A percentile compares a stretch with the other conserved stretches of the same genome.
Conservation (phyloP, 441 rosid genomes). For the Adansonia gregorii region DNA sequence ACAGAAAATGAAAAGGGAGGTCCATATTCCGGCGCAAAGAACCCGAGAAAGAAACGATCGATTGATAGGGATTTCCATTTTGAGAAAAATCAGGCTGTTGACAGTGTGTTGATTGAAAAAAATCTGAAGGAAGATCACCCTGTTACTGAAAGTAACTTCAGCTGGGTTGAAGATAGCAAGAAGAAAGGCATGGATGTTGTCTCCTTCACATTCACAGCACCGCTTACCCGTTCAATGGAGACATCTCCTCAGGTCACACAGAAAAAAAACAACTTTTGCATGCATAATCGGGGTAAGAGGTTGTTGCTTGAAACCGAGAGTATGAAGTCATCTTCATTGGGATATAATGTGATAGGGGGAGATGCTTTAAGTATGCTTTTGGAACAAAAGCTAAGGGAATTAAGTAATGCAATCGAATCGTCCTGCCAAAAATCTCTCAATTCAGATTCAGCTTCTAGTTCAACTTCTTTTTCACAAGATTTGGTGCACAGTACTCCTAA, state of each 20-base stretch:
- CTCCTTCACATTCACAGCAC: conserved; percentile 93
- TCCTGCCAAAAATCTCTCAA: conserved; percentile 50
- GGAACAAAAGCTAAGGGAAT: conserved; percentile 84
- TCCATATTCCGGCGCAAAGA: conserved; percentile 39
- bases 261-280: conserved; percentile 32
- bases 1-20: conserved; percentile 47
- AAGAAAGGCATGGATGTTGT: conserved; percentile 86
- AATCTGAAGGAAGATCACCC: conserved; percentile 43
- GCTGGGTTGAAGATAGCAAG: conserved; percentile 69
- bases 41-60: conserved; percentile 69
- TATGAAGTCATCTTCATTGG: conserved; percentile 57
- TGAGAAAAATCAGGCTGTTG: conserved; percentile 47
- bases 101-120: conserved; percentile 37
- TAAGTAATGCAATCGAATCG: conserved; percentile 62
- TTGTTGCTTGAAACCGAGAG: conserved; percentile 49
- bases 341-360: conserved; percentile 66
- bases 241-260: conserved; percentile 42
- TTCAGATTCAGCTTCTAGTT: conserved; percentile 46
- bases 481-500: conserved; percentile 25
- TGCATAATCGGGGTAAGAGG: conserved; percentile 48
- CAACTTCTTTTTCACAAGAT: conserved; percentile 40
- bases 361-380: conserved; percentile 82
- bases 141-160: conserved; percentile 42
- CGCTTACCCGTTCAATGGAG: conserved; percentile 62
- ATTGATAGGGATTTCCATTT: conserved; percentile 49